These are phyloP conservation scores for Rhinocladiella mackenziei DNA, from an alignment of 2,329 filamentous ascomycete species.

Conservation along the genomic window DNA sequence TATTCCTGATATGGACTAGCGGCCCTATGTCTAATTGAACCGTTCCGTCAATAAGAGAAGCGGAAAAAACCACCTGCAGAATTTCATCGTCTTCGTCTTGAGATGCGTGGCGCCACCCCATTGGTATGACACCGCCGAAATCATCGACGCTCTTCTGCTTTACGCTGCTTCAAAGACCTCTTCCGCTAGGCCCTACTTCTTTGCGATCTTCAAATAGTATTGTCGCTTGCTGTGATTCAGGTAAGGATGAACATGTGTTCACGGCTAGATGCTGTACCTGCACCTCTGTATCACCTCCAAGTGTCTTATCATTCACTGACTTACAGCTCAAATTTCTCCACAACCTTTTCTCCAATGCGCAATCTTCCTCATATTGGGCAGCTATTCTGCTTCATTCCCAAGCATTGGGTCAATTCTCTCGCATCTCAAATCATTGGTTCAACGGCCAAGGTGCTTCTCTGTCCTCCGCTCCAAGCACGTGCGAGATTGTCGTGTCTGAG, in stretches of 20 bases:
- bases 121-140: constrained; percentile 12
- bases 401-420: constrained; percentile 7
- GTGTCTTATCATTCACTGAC: too few relatives aligned
- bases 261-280: constrained; percentile 15
- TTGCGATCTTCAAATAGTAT: not conserved
- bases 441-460: not conserved
- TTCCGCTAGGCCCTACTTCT: constrained; percentile 1
- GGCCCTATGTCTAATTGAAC: not conserved
- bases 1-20: not conserved
- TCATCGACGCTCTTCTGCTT: not conserved
- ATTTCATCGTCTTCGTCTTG: not conserved
- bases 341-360: not conserved
- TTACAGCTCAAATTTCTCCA: too few relatives aligned
- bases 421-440: not conserved
- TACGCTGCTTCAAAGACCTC: constrained; percentile 14
- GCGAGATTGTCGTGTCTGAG: constrained; percentile 1
- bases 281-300: constrained; percentile 9
- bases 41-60: too few relatives aligned
- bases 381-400: constrained; percentile 19
- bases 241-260: constrained; percentile 25
- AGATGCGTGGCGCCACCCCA: constrained; percentile 20
- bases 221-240: too few relatives aligned
- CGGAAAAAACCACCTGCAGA: too few relatives aligned
- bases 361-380: constrained; percentile 10
- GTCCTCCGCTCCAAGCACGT: constrained; percentile 8